A percentile compares a stretch with the other conserved stretches of the same genome.
Conservation (phyloP, 2,329 filamentous ascomycete genomes). For the Neonectria sp. region DNA sequence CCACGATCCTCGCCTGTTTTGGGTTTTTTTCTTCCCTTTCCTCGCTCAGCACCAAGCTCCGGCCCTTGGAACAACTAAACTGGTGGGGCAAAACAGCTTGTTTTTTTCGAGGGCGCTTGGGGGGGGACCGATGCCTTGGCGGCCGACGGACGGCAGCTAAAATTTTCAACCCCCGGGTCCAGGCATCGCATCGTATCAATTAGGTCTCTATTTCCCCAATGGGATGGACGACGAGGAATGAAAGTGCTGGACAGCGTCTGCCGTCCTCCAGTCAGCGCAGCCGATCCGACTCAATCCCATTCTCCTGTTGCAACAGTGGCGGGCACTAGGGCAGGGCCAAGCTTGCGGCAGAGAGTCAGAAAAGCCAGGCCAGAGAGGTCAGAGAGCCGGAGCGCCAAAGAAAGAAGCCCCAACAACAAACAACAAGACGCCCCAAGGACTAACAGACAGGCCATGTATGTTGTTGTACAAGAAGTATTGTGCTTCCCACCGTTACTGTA, state of each 20-base stretch:
- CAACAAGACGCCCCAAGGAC: not conserved
- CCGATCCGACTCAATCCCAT: not conserved
- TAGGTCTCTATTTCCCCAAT: not conserved
- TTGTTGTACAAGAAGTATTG: not conserved
- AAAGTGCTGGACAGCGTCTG: not conserved
- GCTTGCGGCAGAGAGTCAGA: no score
- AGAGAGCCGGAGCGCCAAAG: not conserved
- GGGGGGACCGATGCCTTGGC: constrained; percentile 3
- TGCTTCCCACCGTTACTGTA: not conserved
- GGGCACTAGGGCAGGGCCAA: not conserved
- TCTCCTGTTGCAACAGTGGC: not conserved
- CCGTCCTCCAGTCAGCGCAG: not conserved
- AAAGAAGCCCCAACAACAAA: not conserved
- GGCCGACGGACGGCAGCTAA: constrained; percentile 30
- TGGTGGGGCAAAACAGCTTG: constrained; percentile 29
- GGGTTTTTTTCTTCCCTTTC: constrained; percentile 19
- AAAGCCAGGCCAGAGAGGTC: no score
- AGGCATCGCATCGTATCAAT: not conserved
- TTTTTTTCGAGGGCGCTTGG: not conserved
- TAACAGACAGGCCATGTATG: not conserved
- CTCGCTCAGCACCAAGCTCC: constrained; percentile 11
- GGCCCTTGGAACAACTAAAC: constrained; percentile 4
- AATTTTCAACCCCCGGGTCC: constrained; percentile 3
- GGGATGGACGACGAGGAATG: not conserved
- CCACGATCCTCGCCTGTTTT: constrained; percentile 25